Evolutionary conservation across 345 rosid species (phyloP), one percentile per base, ranked within the genome.

Genomic region (Euphorbia lathyris): DNA sequence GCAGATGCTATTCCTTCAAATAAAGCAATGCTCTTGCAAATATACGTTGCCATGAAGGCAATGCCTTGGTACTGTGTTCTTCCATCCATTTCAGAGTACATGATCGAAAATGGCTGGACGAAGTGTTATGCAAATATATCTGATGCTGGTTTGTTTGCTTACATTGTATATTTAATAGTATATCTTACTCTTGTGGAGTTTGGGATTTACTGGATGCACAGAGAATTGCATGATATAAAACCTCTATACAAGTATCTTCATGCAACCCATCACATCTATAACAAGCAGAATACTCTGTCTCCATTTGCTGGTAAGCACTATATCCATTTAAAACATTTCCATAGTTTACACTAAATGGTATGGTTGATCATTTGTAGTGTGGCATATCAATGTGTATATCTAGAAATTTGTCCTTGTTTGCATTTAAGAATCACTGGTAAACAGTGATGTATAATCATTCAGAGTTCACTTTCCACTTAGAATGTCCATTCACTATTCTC

Each of bases 1-100:
- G 84, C 90, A 95, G 99, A 95, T 86, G 89, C 90, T n/a, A 81
- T 92, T 55, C 99, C 99, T 66, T 74, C 98, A 51, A 90, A 57
- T 52, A 88, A 82, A 72, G 92, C 98, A 34, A 95, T 95, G 94
- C 80, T 84, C 63, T 72, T 90, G 80, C 99, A 95, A 77, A 92
- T 95, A 47, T 87, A 69, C 80, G 98, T 95, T 69, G 88, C 97
- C 5, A 88, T 92, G 99, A 90, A 95, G 80, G 89, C 99, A 25
- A 88, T 88, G 97, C 98, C 97, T 12, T 90, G 88, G 87, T 95
- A n/a, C n/a, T n/a, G n/a, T n/a, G n/a, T n/a, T n/a, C n/a, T n/a
- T n/a, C n/a, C n/a, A n/a, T n/a, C n/a, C n/a, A n/a, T n/a, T n/a
- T n/a, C n/a, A n/a, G n/a, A n/a, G n/a, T n/a, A n/a, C n/a, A n/a